phyloP scores from a whole-genome alignment of 192 early-diverging fungal genomes.

The Coemansia sp. region DNA sequence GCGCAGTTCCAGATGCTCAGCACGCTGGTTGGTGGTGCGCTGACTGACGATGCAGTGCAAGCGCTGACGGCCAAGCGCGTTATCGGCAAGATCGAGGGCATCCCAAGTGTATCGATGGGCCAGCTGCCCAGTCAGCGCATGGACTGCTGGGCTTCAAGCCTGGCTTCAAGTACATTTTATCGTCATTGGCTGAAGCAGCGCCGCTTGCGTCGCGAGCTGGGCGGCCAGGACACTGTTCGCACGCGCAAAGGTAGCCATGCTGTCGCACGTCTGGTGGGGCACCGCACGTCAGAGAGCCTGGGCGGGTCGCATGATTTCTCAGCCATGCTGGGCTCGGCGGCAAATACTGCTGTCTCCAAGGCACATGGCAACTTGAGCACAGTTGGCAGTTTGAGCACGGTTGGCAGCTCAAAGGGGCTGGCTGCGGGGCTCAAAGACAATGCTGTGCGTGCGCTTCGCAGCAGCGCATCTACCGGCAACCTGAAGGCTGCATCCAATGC shows the following conservation, averaged over 20 bases:
- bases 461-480: slow-evolving; percentile 52
- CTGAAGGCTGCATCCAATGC: slow-evolving; percentile 27
- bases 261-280: not conserved
- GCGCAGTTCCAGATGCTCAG: slow-evolving; percentile 41
- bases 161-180: slow-evolving; percentile 40
- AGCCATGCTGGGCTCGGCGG: not conserved
- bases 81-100: slow-evolving; percentile 42
- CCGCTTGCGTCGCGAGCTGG: slow-evolving; percentile 15
- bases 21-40: slow-evolving; percentile 33
- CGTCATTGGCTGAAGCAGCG: slow-evolving; percentile 33
- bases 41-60: slow-evolving; percentile 8
- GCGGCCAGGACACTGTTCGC: slow-evolving; percentile 6
- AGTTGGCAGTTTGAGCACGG: slow-evolving; percentile 21
- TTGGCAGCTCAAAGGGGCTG: slow-evolving; percentile 33
- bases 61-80: slow-evolving; percentile 32
- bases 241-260: slow-evolving; percentile 21
- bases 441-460: slow-evolving; percentile 42
- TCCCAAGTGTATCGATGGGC: slow-evolving; percentile 49
- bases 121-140: slow-evolving; percentile 51
- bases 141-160: slow-evolving; percentile 46
- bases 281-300: not conserved
- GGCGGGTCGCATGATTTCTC: slow-evolving; percentile 3
- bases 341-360: no score
- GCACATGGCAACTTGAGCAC: not conserved
- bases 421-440: slow-evolving; percentile 53